Evolutionary conservation across 768 basidiomycete genomes (phyloP), one percentile per base, ranked within the genome.

Genomic region (Hirschioporus abietinus): DNA sequence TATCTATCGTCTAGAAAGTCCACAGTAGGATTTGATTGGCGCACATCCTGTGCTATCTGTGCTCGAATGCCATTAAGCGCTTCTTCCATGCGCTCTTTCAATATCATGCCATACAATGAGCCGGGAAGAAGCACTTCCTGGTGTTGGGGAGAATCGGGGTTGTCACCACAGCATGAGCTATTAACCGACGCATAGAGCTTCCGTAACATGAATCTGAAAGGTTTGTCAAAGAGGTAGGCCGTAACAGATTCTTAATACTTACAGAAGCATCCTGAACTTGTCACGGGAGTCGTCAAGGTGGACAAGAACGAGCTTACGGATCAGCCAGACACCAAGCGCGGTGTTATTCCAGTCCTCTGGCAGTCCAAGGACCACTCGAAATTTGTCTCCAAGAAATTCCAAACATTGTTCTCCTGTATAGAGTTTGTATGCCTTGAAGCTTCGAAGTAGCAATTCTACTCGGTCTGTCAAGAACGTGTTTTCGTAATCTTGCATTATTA

Each of bases 401-500:
- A 99, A 81, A 76, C 95, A 97, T 76, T 96, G 92, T 57, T 91
- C 87, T 20, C 93, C 91, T 3, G 94, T 97, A 71, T 88, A 86
- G 69, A 99, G 82, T 42, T 84, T 88, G 78, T 93, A 99, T 76
- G 87, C 89, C 79, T 99, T 99, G 85, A 96, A 99, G 72, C 94
- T 95, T 65, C 97, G 87, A 35, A 99, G 80, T 23, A 99, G 81
- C 7, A 99, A 80, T 77, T 99, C 97, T 35, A 99, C 93, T 61
- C 97, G 93, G 76, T 99, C 97, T 6, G 95, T 96, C 77, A 99
- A 79, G 80, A 99, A 99, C 0, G 97, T 99, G 76, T 99, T 95
- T 57, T 92, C 89, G 75, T 95, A 95, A 74, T 99, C 97, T 72
- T 94, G 89, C 90, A 98, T 97, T 74, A 96, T 89, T 73, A 99